These are phyloP conservation scores for Linnemannia elongata DNA, from an alignment of 192 early-diverging fungal species.

Conservation along the genomic window DNA sequence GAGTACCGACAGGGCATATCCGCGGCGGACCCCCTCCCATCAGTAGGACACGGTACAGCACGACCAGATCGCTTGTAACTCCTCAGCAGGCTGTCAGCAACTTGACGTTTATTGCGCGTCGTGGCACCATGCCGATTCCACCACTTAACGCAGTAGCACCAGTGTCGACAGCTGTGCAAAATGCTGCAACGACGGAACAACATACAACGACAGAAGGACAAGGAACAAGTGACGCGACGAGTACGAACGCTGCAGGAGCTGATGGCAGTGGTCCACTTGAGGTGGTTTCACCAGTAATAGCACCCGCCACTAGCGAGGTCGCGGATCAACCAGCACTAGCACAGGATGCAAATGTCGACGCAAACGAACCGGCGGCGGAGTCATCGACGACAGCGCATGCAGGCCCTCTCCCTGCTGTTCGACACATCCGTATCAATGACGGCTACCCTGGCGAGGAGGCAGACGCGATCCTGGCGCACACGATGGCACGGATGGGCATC, in stretches of 20 bases:
- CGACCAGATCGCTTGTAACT: not conserved
- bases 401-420: constrained; percentile 25
- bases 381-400: not conserved
- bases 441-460: constrained; percentile 31
- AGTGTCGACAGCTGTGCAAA: not conserved
- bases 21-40: constrained; percentile 40
- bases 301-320: too few relatives aligned
- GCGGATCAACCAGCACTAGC: too few relatives aligned
- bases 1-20: constrained; percentile 34
- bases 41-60: constrained; percentile 8
- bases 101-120: not conserved
- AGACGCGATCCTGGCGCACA: constrained; percentile 10
- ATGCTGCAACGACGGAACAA: not conserved
- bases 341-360: not conserved
- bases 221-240: not conserved
- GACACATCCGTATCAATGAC: constrained; percentile 34
- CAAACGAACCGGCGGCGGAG: too few relatives aligned
- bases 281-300: not conserved
- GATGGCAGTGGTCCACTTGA: not conserved
- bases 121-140: not conserved
- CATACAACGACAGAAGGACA: not conserved
- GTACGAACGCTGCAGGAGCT: not conserved
- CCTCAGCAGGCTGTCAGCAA: not conserved
- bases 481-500: not conserved
- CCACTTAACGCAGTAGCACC: not conserved